Conservation (phyloP, 2,329 filamentous ascomycete species). For the Colletotrichum tamarilloi region DNA sequence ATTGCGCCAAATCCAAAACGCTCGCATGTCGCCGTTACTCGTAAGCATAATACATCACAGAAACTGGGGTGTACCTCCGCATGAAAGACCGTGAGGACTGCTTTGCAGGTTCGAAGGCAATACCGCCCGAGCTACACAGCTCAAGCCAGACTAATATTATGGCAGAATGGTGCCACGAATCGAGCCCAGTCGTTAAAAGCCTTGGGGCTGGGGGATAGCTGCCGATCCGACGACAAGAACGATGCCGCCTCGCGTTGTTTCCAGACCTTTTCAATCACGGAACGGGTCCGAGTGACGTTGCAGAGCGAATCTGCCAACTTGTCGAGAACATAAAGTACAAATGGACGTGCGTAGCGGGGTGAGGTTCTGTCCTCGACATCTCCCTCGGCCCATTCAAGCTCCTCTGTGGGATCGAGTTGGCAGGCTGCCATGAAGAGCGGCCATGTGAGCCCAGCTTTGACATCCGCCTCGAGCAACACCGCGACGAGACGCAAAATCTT, state of each 20-base stretch:
- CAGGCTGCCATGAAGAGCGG: constrained; percentile 55
- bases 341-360: constrained; percentile 46
- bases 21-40: background rate
- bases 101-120: background rate
- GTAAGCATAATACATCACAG: background rate
- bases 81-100: background rate
- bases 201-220: constrained; percentile 31
- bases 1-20: background rate
- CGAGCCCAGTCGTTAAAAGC: constrained; percentile 53
- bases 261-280: constrained; percentile 57
- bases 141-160: constrained; percentile 54
- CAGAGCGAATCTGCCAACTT: constrained; percentile 51
- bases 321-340: constrained; percentile 50
- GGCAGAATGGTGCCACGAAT: constrained; percentile 53
- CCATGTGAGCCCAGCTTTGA: constrained; percentile 51
- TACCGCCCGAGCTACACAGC: background rate
- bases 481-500: constrained; percentile 48
- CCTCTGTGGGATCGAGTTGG: constrained; percentile 50
- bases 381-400: constrained; percentile 43
- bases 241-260: constrained; percentile 47
- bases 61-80: background rate
- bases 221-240: constrained; percentile 15
- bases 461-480: constrained; percentile 44
- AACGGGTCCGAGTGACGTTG: constrained; percentile 52
- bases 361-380: constrained; percentile 22